Percentiles rank a stretch among this genome's conserved stretches.
phyloP scores from a whole-genome alignment of 163 green algal species.

The Scenedesmus sp. region DNA sequence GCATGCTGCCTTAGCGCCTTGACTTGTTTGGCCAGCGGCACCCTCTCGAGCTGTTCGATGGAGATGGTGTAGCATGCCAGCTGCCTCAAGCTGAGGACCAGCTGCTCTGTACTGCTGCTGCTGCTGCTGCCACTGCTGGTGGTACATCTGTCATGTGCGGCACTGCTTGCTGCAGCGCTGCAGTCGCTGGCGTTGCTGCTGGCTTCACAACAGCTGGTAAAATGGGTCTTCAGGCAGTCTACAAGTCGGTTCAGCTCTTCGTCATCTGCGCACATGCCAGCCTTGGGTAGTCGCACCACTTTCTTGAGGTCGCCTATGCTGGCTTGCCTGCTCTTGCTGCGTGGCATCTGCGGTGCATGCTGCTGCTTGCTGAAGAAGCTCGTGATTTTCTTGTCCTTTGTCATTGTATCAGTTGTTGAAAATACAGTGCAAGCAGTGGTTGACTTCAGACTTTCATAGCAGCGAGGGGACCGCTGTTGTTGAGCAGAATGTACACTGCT shows the following conservation, averaged over 20 bases:
- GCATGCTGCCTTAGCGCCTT: not conserved
- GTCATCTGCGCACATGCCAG: not conserved
- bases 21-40: constrained; percentile 10
- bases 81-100: constrained; percentile 3
- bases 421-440: not conserved
- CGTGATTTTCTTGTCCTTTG: constrained; percentile 22
- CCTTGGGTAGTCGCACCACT: not conserved
- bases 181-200: not conserved
- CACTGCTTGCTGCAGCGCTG: not conserved
- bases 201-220: not conserved
- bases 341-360: not conserved
- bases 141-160: not conserved
- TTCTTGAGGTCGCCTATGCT: not conserved
- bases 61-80: constrained; percentile 10
- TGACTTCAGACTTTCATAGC: not conserved
- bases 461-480: not conserved
- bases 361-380: constrained; percentile 30
- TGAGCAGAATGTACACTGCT: not conserved
- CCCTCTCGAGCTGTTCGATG: constrained; percentile 17
- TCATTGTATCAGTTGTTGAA: not conserved
- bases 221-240: not conserved
- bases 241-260: constrained; percentile 14
- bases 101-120: not conserved
- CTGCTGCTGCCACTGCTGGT: not conserved
- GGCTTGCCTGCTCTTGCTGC: constrained; percentile 7